Conservation (phyloP, 768 basidiomycete genomes). For the Kwoniella shandongensis region DNA sequence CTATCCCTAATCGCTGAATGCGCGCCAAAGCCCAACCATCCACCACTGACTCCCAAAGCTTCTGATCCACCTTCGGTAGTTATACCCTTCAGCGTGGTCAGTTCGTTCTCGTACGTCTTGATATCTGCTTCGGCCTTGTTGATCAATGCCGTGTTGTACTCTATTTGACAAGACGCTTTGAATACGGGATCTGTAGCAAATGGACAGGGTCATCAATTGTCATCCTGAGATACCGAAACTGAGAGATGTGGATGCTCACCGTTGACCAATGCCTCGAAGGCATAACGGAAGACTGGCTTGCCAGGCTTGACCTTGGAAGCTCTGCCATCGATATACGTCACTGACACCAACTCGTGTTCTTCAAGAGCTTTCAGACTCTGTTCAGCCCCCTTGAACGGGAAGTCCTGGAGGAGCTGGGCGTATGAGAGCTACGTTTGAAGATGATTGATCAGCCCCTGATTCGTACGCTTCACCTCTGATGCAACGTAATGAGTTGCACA, state of each 20-base stretch:
- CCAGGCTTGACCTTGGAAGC: conserved; percentile 83
- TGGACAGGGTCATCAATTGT: conserved; percentile 15
- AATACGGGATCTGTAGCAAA: conserved; percentile 69
- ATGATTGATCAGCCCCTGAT: conserved; percentile 6
- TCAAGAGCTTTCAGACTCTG: conserved; percentile 77
- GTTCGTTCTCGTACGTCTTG: conserved; percentile 72
- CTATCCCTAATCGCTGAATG: conserved; percentile 61
- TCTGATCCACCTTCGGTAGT: conserved; percentile 57
- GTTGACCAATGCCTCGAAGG: conserved; percentile 75
- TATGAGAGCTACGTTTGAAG: conserved; percentile 68
- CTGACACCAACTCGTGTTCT: conserved; percentile 75
- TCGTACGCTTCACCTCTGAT: neutral
- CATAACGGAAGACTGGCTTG: conserved; percentile 81
- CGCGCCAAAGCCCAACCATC: conserved; percentile 27
- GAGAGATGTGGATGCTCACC: conserved; percentile 58
- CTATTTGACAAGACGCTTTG: conserved; percentile 75
- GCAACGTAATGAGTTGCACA: neutral
- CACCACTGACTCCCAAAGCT: conserved; percentile 55
- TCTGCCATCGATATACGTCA: conserved; percentile 75
- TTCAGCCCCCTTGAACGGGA: conserved; percentile 92
- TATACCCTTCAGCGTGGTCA: conserved; percentile 67
- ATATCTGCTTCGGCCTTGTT: conserved; percentile 64
- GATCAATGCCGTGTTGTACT: conserved; percentile 63
- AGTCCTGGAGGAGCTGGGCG: conserved; percentile 73
- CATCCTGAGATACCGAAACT: too few relatives aligned